A percentile compares a stretch with the other conserved stretches of the same genome.
Conservation (phyloP, 257 asterid genomes). For the Solanum chilense region DNA sequence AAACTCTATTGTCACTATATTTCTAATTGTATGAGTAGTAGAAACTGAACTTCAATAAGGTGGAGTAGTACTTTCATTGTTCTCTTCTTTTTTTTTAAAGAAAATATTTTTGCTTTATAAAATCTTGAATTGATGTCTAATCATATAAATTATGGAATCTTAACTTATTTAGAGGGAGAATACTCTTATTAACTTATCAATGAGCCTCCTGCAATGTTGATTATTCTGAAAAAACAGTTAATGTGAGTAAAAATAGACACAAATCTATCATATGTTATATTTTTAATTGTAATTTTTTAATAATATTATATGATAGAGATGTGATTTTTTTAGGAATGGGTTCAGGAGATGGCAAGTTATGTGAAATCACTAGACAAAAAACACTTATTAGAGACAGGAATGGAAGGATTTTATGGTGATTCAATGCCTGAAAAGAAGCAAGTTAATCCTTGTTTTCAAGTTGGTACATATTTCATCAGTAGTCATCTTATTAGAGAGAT, state of each 20-base stretch:
- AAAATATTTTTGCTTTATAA: too few species aligned
- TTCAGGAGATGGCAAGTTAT: conserved; percentile 45
- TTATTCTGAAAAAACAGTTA: conserved; percentile 29
- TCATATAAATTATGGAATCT: too few species aligned
- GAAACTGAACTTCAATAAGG: too few species aligned
- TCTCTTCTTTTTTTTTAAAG: too few species aligned
- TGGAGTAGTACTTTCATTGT: too few species aligned
- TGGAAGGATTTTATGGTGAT: conserved; percentile 87
- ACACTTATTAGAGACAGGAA: conserved; percentile 56
- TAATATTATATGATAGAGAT: too few species aligned
- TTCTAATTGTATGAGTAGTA: too few species aligned
- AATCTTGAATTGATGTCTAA: too few species aligned
- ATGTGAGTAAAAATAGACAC: conserved; percentile 1
- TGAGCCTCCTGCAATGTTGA: conserved; percentile 43
- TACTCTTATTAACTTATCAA: conserved; percentile 19
- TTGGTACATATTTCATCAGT: conserved; percentile 59
- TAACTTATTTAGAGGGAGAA: too few species aligned
- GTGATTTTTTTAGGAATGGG: conserved; percentile 15
- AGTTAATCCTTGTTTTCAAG: conserved; percentile 61
- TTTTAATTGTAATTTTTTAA: neutral
- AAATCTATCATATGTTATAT: too few species aligned
- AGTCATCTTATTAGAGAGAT: conserved; percentile 34
- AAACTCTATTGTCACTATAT: too few species aligned
- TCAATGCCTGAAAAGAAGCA: conserved; percentile 39
- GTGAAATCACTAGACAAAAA: conserved; percentile 46